A percentile compares a stretch with the other conserved stretches of the same genome.
Evolutionary conservation across 2,329 filamentous ascomycete species (phyloP).

Genomic region (Talaromyces pinophilus): DNA sequence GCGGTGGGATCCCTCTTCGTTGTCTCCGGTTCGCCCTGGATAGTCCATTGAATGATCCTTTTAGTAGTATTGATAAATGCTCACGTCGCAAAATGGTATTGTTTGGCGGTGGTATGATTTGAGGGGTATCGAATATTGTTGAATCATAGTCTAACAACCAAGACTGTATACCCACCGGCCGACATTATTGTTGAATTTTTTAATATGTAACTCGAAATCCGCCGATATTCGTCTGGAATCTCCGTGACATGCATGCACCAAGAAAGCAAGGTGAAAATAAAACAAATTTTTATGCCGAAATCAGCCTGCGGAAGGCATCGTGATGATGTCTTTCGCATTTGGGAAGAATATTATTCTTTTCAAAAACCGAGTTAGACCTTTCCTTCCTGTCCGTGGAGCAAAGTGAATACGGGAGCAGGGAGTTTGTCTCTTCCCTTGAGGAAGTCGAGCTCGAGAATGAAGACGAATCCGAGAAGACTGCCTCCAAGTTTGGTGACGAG

Average conservation of each 20-base stretch:
- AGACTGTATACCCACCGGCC: neutral
- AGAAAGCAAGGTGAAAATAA: constrained; percentile 12
- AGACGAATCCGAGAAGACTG: constrained; percentile 82
- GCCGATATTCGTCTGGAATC: constrained; percentile 5
- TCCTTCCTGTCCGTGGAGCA: constrained; percentile 66
- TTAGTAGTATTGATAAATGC: neutral
- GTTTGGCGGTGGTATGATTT: constrained; percentile 4
- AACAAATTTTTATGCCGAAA: constrained; percentile 15
- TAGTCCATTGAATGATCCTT: neutral
- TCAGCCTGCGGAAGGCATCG: neutral
- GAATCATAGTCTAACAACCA: constrained; percentile 10
- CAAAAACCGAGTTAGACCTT: constrained; percentile 22
- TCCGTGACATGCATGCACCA: constrained; percentile 1
- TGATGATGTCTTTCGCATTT: neutral
- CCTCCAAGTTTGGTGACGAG: constrained; percentile 86
- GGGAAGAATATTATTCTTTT: neutral
- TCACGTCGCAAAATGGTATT: neutral
- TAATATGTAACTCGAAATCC: constrained; percentile 1
- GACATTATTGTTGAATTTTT: constrained; percentile 10
- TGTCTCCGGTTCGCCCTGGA: neutral
- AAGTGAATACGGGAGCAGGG: constrained; percentile 76
- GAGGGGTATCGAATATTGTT: constrained; percentile 14
- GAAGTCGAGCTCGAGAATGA: constrained; percentile 93
- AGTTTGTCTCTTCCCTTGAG: constrained; percentile 91
- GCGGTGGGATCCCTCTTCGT: neutral